Conservation (phyloP, 2,329 filamentous ascomycete species). For the Colletotrichum shisoi region DNA sequence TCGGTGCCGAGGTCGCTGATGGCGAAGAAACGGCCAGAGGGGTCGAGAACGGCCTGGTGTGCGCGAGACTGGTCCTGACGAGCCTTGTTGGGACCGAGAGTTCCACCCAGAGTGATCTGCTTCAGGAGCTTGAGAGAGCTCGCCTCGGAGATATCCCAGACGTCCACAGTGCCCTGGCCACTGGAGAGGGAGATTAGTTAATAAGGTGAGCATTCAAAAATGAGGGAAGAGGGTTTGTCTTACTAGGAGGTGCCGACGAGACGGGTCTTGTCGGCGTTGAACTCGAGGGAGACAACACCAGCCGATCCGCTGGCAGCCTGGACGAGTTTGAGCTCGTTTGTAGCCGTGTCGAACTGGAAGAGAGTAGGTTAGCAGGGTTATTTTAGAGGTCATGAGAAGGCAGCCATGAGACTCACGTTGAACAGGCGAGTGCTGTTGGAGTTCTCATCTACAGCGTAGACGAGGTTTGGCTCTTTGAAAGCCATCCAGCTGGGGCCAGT, state of each 20-base stretch:
- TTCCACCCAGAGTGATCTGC: conserved; percentile 48
- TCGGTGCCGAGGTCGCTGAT: conserved; percentile 61
- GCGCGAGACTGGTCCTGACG: conserved; percentile 51
- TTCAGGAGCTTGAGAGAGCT: conserved; percentile 51
- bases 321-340: conserved; percentile 46
- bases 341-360: conserved; percentile 46
- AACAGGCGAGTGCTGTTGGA: conserved; percentile 52
- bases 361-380: conserved; percentile 13
- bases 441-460: conserved; percentile 61
- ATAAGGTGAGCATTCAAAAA: too few relatives aligned
- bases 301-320: conserved; percentile 47
- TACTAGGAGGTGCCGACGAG: conserved; percentile 56
- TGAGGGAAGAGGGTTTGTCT: not conserved
- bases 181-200: conserved; percentile 16
- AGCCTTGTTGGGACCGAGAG: conserved; percentile 47
- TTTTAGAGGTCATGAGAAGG: not conserved
- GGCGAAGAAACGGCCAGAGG: conserved; percentile 58
- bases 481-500: conserved; percentile 57
- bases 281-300: conserved; percentile 59
- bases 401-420: conserved; percentile 38
- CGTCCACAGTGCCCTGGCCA: conserved; percentile 53
- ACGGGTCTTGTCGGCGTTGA: conserved; percentile 55
- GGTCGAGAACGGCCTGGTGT: conserved; percentile 60
- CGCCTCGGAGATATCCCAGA: conserved; percentile 55
- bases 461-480: conserved; percentile 49